Percentiles rank a stretch among this genome's conserved stretches.
These are phyloP conservation scores for Candida labiduridarum DNA, from an alignment of 1,139 yeast genomes.

Conservation along the genomic window DNA sequence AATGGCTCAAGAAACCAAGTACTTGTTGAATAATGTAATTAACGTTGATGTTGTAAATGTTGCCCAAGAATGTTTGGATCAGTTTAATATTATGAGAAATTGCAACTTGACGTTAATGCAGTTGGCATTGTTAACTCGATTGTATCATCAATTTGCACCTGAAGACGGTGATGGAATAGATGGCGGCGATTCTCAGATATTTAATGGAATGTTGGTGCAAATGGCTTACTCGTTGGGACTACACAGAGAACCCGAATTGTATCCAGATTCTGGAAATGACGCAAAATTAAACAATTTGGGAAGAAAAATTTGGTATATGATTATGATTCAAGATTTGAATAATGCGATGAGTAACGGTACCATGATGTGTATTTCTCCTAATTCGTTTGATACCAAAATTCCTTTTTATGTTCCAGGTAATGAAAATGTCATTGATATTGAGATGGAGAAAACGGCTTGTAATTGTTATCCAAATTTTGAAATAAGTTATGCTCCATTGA, in stretches of 20 bases:
- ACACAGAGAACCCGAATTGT: slow-evolving; percentile 42
- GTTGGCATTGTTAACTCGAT: slow-evolving; percentile 40
- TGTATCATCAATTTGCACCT: slow-evolving; percentile 46
- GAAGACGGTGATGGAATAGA: slow-evolving; percentile 54
- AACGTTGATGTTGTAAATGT: slow-evolving; percentile 34
- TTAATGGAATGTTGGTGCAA: slow-evolving; percentile 39
- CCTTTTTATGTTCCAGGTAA: slow-evolving; percentile 36
- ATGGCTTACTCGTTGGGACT: slow-evolving; percentile 49
- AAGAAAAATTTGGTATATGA: slow-evolving; percentile 37
- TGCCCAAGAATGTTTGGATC: slow-evolving; percentile 40
- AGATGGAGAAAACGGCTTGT: slow-evolving; percentile 25
- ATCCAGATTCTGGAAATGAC: slow-evolving; percentile 23
- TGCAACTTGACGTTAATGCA: slow-evolving; percentile 54
- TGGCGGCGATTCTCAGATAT: slow-evolving; percentile 48
- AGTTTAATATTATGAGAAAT: slow-evolving; percentile 37
- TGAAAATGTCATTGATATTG: slow-evolving; percentile 29
- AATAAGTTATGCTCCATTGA: slow-evolving; percentile 20
- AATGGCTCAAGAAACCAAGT: slow-evolving; percentile 25
- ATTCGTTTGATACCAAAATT: slow-evolving; percentile 35
- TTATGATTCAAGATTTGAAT: slow-evolving; percentile 39
- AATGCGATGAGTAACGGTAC: slow-evolving; percentile 43
- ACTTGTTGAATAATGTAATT: slow-evolving; percentile 33
- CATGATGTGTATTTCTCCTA: slow-evolving; percentile 30
- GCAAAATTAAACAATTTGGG: slow-evolving; percentile 31
- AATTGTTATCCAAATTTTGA: slow-evolving; percentile 21